phyloP scores from a whole-genome alignment of 2,329 filamentous ascomycete species.

The Phialemoniopsis sp. region DNA sequence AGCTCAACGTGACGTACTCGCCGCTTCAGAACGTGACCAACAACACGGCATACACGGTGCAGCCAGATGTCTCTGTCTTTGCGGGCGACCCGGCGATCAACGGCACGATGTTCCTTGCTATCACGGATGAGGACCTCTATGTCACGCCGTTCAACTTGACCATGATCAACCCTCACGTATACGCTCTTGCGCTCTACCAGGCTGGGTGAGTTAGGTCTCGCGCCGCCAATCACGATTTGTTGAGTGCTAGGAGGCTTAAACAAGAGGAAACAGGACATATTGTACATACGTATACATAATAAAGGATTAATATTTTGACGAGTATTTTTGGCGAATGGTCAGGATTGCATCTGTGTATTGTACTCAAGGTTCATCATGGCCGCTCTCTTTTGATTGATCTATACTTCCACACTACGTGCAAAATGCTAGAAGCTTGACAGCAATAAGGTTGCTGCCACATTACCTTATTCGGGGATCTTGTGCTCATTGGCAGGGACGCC shows the following conservation, averaged over 20 bases:
- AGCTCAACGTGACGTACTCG: conserved; percentile 72
- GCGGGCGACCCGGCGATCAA: conserved; percentile 67
- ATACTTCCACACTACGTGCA: no score
- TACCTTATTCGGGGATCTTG: conserved; percentile 13
- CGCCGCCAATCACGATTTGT: no score
- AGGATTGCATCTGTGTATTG: no score
- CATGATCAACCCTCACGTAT: conserved; percentile 72
- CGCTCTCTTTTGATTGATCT: no score
- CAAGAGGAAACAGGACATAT: no score
- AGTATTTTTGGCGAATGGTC: no score
- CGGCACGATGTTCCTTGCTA: conserved; percentile 72
- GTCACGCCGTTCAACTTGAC: conserved; percentile 75
- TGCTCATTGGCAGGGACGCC: conserved; percentile 19
- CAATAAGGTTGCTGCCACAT: background rate
- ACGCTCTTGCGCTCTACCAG: conserved; percentile 72
- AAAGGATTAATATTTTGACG: no score
- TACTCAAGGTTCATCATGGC: no score
- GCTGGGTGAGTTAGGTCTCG: conserved; percentile 54
- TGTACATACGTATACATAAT: no score
- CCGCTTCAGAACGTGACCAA: conserved; percentile 45
- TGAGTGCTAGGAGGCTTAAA: no score
- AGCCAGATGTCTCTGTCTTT: conserved; percentile 68
- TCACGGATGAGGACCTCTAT: conserved; percentile 65
- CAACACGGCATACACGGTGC: conserved; percentile 61
- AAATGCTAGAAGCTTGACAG: no score